A percentile compares a stretch with the other conserved stretches of the same genome.
Conservation (phyloP, 345 rosid species). For the Camelina neglecta region DNA sequence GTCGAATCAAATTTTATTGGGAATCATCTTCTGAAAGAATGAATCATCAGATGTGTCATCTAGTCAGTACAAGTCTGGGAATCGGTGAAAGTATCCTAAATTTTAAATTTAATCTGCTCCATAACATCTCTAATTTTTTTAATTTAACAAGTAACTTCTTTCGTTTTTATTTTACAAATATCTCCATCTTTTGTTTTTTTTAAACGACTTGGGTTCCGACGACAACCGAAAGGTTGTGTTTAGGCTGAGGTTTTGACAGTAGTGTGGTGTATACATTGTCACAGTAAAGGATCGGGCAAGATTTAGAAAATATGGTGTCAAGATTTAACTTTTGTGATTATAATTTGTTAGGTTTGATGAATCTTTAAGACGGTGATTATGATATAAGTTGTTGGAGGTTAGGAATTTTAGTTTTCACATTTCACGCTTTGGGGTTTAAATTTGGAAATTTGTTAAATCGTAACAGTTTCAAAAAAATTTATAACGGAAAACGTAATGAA, state of each 20-base stretch:
- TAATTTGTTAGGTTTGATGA: neutral
- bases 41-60: constrained; percentile 23
- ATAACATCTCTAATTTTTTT: too few relatives aligned
- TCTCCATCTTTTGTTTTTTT: too few relatives aligned
- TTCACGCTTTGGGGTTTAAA: neutral
- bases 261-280: too few relatives aligned
- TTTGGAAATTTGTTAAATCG: too few relatives aligned
- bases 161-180: too few relatives aligned
- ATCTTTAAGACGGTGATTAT: neutral
- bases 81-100: neutral
- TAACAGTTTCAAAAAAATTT: too few relatives aligned
- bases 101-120: neutral
- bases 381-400: neutral
- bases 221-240: too few relatives aligned
- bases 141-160: too few relatives aligned
- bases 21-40: neutral
- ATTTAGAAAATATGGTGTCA: neutral
- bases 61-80: neutral
- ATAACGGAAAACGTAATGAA: too few relatives aligned
- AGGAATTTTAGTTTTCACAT: neutral
- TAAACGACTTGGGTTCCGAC: too few relatives aligned
- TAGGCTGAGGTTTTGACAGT: too few relatives aligned
- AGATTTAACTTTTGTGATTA: neutral
- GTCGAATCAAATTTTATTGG: neutral
- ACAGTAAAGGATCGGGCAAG: neutral